Percentiles rank a stretch among this genome's conserved stretches.
These are phyloP conservation scores for Sicyos baderoa DNA, from an alignment of 306 rosid genomes.

Conservation along the genomic window DNA sequence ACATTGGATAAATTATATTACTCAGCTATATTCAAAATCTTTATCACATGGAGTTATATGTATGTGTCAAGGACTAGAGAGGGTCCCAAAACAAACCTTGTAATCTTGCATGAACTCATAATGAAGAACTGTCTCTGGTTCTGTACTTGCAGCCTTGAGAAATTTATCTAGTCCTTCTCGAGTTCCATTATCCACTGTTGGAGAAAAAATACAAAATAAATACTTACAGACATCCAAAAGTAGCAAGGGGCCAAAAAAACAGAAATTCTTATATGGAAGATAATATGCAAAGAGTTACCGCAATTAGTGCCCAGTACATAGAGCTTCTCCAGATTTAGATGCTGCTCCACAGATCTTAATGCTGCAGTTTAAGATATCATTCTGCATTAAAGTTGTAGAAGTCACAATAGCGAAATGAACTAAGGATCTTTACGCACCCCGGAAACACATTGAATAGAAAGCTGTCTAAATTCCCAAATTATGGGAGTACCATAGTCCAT, in stretches of 20 bases:
- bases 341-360: slow-evolving; percentile 82
- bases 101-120: slow-evolving; percentile 99
- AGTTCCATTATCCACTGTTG: slow-evolving; percentile 84
- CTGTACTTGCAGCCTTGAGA: slow-evolving; percentile 80
- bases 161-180: slow-evolving; percentile 92
- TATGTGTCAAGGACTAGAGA: not conserved
- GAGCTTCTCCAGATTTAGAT: slow-evolving; percentile 90
- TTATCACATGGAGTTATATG: not conserved
- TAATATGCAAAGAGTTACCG: slow-evolving; percentile 31
- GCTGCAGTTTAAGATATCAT: slow-evolving; percentile 94
- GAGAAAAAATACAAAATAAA: not conserved
- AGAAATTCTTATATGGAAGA: not conserved
- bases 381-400: slow-evolving; percentile 87
- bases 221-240: not conserved
- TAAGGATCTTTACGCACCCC: slow-evolving; percentile 7
- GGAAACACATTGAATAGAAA: not conserved
- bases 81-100: slow-evolving; percentile 47
- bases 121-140: slow-evolving; percentile 94
- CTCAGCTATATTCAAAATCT: not conserved
- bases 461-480: not conserved
- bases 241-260: slow-evolving; percentile 4
- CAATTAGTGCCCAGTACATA: slow-evolving; percentile 95
- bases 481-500: slow-evolving; percentile 3
- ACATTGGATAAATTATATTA: not conserved
- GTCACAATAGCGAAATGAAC: slow-evolving; percentile 54